Evolutionary conservation across 345 rosid genomes (phyloP), one percentile per base, ranked within the genome.

Genomic region (Populus simonii): DNA sequence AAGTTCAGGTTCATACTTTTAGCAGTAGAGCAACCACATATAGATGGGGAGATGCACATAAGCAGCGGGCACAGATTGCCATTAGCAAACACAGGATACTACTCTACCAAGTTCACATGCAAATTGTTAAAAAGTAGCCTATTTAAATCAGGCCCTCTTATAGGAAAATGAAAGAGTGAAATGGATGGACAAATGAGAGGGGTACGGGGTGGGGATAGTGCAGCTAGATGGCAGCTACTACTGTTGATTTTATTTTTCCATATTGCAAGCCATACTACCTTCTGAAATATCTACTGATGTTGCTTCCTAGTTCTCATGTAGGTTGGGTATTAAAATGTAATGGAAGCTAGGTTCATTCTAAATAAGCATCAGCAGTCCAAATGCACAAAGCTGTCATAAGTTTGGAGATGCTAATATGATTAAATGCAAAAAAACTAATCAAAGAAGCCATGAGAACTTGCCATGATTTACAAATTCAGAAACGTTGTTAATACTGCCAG

Each of bases 391-490:
- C 57, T 69, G 38, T 67, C 73, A 36, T 29, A 69, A 31, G 62
- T 20, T 35, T 57, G 53, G 61, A 72, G 55, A 36, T 63, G 49
- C 16, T 25, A 15, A 41, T 20, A 23, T 23, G 9, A 67, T 45
- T 59, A 8, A 31, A 29, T 35, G 10, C 22, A 29, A 77, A 76
- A 35, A 38, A 62, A 49, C 17, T 55, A 12, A 77, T 65, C 69
- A 33, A 74, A 63, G 23, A 22, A 68, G 71, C 31, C 55, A 80
- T 23, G 41, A 82, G 67, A 78, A 83, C 80, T 80, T 88, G 81
- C 97, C 95, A 74, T 93, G 95, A 78, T 91, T 93, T 68, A 90
- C 92, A 81, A 72, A 93, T 82, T 92, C 95, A 51, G 87, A 62
- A 70, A 87, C 84, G 38, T 86, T 69, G 79, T 66, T 86, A 27